Evolutionary conservation across 2,329 filamentous ascomycete species (phyloP).

Genomic region (Aspergillus hortae): DNA sequence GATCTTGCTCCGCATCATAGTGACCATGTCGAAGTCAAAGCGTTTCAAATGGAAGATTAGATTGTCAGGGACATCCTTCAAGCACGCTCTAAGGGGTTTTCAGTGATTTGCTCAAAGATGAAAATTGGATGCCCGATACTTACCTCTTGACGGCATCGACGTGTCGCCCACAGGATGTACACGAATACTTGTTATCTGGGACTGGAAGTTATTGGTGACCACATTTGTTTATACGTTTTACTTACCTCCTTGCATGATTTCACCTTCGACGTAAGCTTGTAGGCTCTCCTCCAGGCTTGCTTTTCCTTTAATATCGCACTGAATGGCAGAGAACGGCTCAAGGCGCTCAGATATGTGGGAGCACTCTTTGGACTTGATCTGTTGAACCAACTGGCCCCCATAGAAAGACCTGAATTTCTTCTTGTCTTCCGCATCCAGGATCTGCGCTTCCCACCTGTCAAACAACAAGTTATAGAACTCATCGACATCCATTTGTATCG

Average conservation of each 20-base stretch:
- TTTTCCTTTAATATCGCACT: conserved; percentile 95
- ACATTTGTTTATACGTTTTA: conserved; percentile 21
- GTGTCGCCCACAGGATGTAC: conserved; percentile 79
- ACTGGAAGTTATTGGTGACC: background rate
- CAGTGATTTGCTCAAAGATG: background rate
- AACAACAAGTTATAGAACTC: conserved; percentile 96
- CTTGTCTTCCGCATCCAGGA: conserved; percentile 65
- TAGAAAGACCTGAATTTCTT: conserved; percentile 77
- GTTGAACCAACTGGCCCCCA: conserved; percentile 85
- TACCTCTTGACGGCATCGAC: conserved; percentile 85
- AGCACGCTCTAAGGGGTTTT: conserved; percentile 56
- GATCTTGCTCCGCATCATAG: conserved; percentile 82
- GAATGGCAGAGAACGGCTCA: conserved; percentile 90
- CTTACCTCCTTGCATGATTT: conserved; percentile 81
- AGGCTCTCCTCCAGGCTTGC: conserved; percentile 78
- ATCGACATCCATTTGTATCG: conserved; percentile 95
- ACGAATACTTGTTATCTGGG: conserved; percentile 94
- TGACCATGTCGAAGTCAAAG: conserved; percentile 54
- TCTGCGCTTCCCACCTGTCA: conserved; percentile 82
- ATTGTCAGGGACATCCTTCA: conserved; percentile 90
- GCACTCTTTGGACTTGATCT: conserved; percentile 93
- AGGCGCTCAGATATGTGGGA: conserved; percentile 85
- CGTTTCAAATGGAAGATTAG: conserved; percentile 86
- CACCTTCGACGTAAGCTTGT: conserved; percentile 91
- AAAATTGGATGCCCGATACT: background rate